A percentile compares a stretch with the other conserved stretches of the same genome.
Evolutionary conservation across 176 grass and related monocot species (phyloP).

Genomic region (Avena sativa): DNA sequence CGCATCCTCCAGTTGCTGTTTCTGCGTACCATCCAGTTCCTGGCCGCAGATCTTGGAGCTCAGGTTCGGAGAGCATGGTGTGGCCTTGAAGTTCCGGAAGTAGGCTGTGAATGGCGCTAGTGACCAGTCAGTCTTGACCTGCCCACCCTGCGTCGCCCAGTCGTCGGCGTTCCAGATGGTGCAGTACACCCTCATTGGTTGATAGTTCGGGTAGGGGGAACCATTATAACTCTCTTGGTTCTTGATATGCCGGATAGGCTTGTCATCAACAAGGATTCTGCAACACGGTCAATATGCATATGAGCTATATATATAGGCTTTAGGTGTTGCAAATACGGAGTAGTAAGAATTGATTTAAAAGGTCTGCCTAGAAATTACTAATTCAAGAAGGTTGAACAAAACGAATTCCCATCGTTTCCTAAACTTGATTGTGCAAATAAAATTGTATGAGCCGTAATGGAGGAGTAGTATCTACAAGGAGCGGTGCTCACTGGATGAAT

Average conservation of each 20-base stretch:
- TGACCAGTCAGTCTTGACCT: constrained; percentile 67
- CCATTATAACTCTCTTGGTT: constrained; percentile 46
- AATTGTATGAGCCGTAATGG: not conserved
- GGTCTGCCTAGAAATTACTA: not conserved
- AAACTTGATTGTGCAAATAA: not conserved
- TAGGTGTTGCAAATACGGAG: not conserved
- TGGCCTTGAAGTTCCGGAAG: constrained; percentile 64
- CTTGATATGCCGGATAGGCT: constrained; percentile 62
- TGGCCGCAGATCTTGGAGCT: constrained; percentile 34
- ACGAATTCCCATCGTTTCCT: not conserved
- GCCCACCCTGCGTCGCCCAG: constrained; percentile 77
- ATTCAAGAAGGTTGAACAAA: not conserved
- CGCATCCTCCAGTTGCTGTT: constrained; percentile 51
- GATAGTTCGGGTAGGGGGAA: constrained; percentile 51
- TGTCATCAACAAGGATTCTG: constrained; percentile 74
- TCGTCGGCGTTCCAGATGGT: constrained; percentile 67
- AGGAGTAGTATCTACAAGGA: not conserved
- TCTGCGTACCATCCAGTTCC: constrained; percentile 30
- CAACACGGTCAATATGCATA: constrained; percentile 34
- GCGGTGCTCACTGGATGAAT: constrained; percentile 58
- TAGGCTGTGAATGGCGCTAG: constrained; percentile 61
- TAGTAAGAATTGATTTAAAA: not conserved
- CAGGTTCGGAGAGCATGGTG: constrained; percentile 27
- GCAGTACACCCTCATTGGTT: constrained; percentile 64
- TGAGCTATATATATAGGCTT: not conserved